phyloP scores from a whole-genome alignment of 768 basidiomycete genomes.

The Coprinopsis sp. region DNA sequence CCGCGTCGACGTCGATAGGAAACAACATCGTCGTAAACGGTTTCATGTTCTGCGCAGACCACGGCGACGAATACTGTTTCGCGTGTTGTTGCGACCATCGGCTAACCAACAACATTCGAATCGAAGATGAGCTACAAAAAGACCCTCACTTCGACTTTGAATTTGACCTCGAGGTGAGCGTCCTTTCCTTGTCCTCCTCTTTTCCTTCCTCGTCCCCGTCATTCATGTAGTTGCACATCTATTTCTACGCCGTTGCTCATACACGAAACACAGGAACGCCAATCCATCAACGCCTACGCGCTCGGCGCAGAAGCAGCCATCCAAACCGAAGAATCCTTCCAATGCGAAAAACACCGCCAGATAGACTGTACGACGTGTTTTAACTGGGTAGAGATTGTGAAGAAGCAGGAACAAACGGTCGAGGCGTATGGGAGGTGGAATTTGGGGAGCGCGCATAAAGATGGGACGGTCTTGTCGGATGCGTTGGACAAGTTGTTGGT shows the following conservation, averaged over 20 bases:
- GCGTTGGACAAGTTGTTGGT: conserved; percentile 13
- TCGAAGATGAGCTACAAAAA: conserved; percentile 22
- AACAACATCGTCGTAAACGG: conserved; percentile 24
- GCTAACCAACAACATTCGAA: conserved; percentile 27
- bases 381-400: conserved; percentile 30
- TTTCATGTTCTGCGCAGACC: conserved; percentile 29
- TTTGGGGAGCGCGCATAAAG: conserved; percentile 14
- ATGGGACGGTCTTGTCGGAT: conserved; percentile 23
- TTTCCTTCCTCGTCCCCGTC: neutral
- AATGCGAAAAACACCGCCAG: conserved; percentile 6
- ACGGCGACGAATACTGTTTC: conserved; percentile 29
- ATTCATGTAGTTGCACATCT: too few relatives aligned
- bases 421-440: conserved; percentile 22
- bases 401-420: conserved; percentile 19
- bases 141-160: conserved; percentile 12
- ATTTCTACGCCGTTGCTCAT: neutral
- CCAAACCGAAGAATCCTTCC: conserved; percentile 2
- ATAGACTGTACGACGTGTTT: conserved; percentile 23
- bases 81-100: conserved; percentile 29
- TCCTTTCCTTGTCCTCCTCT: neutral
- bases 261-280: conserved; percentile 8
- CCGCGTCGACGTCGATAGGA: neutral
- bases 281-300: conserved; percentile 10
- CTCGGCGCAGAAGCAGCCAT: conserved; percentile 9
- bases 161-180: conserved; percentile 13